These are phyloP conservation scores for Phylloporus sp. DNA, from an alignment of 768 basidiomycete species.

Conservation along the genomic window DNA sequence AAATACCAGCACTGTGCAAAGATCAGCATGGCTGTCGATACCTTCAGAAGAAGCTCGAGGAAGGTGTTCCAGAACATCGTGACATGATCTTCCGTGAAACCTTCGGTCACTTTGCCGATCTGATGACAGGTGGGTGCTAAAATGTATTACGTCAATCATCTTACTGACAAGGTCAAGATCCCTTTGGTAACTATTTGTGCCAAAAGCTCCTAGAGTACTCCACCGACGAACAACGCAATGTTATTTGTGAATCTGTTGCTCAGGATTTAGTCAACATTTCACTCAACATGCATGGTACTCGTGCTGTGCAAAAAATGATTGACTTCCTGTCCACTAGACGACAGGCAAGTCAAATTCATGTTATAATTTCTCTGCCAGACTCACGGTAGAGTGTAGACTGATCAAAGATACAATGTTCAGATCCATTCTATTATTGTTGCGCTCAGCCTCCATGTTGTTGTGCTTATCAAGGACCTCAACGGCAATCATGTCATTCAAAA, in stretches of 20 bases:
- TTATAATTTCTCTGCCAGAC: conserved; percentile 42
- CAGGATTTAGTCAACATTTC: conserved; percentile 97
- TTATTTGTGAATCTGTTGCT: conserved; percentile 96
- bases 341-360: conserved; percentile 60
- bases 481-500: conserved; percentile 99
- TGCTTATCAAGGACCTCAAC: conserved; percentile 97
- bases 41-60: conserved; percentile 97
- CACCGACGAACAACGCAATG: conserved; percentile 94
- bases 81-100: conserved; percentile 99
- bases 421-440: conserved; percentile 97
- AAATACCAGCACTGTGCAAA: conserved; percentile 92
- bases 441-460: conserved; percentile 95
- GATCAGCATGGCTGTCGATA: conserved; percentile 99
- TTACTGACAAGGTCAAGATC: conserved; percentile 51
- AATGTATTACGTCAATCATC: not conserved
- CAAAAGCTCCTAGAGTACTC: conserved; percentile 97
- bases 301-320: conserved; percentile 99
- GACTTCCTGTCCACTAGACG: conserved; percentile 95
- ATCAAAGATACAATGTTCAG: conserved; percentile 81
- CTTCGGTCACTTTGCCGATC: conserved; percentile 93
- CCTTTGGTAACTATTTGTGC: conserved; percentile 98
- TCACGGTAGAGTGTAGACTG: conserved; percentile 63
- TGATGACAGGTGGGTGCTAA: conserved; percentile 81
- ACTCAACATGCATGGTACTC: conserved; percentile 99
- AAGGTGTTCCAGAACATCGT: conserved; percentile 90